Evolutionary conservation across 805 yeast species (phyloP), one percentile per base, ranked within the genome.

Genomic region (Tetrapisispora phaffii): DNA sequence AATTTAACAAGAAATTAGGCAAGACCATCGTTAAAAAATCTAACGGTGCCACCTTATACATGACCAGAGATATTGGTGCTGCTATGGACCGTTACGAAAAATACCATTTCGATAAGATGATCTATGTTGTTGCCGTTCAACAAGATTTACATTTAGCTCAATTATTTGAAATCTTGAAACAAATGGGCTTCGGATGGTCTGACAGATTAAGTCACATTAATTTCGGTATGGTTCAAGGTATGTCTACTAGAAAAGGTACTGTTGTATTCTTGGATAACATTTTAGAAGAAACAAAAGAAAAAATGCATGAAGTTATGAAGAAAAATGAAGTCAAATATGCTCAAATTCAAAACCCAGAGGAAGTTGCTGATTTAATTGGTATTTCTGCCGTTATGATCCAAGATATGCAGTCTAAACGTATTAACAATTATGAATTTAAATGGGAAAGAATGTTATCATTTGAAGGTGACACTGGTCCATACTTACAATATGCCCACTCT

Each of bases 381-480:
- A 84, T 93, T 47, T 83, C 96, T 26, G 98, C 98, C 6, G 95
- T 93, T 49, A 89, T 93, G 96, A 85, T 93, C 60, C 99, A 93
- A 75, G 99, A 93, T 68, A 89, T 93, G 97, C 94, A 86, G 69
- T 80, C 95, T 49, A 93, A 93, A 73, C 83, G 99, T 68, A 77
- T 90, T 68, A 88, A 90, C 73, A 90, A 93, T 71, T 93, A 93
- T 71, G 86, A 82, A 59, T 93, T 93, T 71, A 85, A 87, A 68
- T 93, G 98, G 98, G 87, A 85, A 58, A 84, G 98, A 73, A 93
- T 93, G 97, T 76, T 85, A 38, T 87, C 97, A 3, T 89, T 93
- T 54, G 98, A 93, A 73, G 98, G 98, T 69, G 98, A 93, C 69
- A 93, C 98, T 46, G 98, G 98, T 64, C 97, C 98, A 48, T 93